Evolutionary conservation across 495 filamentous ascomycete species (phyloP), one percentile per base, ranked within the genome.

Genomic region (Trichoderma orchidacearum): DNA sequence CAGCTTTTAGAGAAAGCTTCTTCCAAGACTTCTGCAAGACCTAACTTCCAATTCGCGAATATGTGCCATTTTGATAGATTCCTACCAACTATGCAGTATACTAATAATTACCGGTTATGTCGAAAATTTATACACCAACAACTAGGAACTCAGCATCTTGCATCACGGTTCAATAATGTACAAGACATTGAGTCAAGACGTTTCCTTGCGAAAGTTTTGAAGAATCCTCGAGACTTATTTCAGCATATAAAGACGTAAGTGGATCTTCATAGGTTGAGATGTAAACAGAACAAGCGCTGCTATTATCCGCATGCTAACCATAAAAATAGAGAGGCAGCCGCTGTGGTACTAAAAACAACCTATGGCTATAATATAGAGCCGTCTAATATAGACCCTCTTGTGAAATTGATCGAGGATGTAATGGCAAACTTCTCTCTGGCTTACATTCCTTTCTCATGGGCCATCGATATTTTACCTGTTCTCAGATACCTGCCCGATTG

Each of bases 321-420:
- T 12, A 13, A 21, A 51, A 9, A 13, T 38, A 66, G 64, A 31
- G 57, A 69, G 29, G 66, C 71, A 3, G 77, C 70, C 3, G 65
- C 66, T 0, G 56, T 76, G 3, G 74, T 79, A 9, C 58, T 80
- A 0, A 74, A 77, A 28, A 67, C 76, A 3, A 60, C 63, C 5
- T 81, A 80, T 53, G 76, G 74, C 11, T 80, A 81, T 53, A 76
- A 63, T 0, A 65, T 70, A 5, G 72, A 78, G 36, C 59, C 68
- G 0, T 62, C 70, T 34, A 54, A 56, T n/a, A 25, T 31, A 0
- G 78, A 81, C 57, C 68, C 67, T 30, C 59, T 81, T 2, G 67
- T 81, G 4, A 54, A 72, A 21, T 34, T 76, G 25, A 68, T 65
- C 0, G 66, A 67, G 12, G 51, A 69, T 13, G 63, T 68, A 2